Base-by-base conservation (phyloP, 1,284 basidiomycete species). In the Trichosporon sp. region DNA sequence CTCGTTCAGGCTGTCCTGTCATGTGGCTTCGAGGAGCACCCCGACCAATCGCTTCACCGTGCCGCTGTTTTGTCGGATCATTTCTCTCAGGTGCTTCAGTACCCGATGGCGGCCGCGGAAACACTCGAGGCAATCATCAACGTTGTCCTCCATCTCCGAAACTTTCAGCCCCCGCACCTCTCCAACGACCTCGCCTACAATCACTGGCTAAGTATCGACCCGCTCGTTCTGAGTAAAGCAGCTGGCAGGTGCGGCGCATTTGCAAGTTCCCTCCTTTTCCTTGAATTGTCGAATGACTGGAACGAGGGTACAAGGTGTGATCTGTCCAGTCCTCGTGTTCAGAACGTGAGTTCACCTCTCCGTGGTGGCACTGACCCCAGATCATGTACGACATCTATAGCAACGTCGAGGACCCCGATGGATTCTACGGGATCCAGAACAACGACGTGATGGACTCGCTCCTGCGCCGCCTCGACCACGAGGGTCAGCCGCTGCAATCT, bases 351-450 rank as follows among this genome's bases (percentile, higher is more conserved):
- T 69, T 4, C 54, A 46, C 8, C 14, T 19, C 6, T 14, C 8
- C 11, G 32, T n/a, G 59, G 19, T 26, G 26, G 26, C 26, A 26
- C 76, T 43, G 79, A 83, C 11, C 3, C 2, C 51, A 83, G 83
- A 87, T 95, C 40, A 85, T 98, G 63, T 97, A 96, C 83, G 90
- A 92, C 68, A 94, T 98, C 67, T 99, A 98, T 80, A 90, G 90
- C 73, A 92, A 94, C 78, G 94, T 99, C 71, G 94, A 97, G 78
- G 96, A 99, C 78, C 96, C 96, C 0, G 96, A 99, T 78, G 94
- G 96, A 0, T 99, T 99, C 81, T 99, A 99, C 81, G 94, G 94
- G 1, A 93, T 98, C 73, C 87, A 90, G 73, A 84, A 84, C 37
- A 88, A 90, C n/a, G 89, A 98, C 77, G 87, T 93, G 12, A 88